Conservation (phyloP, 2,329 filamentous ascomycete species). For the Xylaria sp. region DNA sequence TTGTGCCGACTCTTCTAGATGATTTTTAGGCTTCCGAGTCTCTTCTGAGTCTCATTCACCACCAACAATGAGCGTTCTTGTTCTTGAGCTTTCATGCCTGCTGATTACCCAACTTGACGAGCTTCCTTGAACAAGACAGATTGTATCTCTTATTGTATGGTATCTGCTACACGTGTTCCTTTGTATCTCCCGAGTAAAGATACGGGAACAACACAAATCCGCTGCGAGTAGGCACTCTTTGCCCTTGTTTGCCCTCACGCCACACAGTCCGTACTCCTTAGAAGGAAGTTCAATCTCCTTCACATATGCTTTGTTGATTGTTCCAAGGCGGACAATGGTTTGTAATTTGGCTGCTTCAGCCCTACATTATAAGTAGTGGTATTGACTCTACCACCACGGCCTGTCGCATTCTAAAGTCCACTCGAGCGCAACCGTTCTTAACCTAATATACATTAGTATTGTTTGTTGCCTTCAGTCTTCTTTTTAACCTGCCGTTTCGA, state of each 20-base stretch:
- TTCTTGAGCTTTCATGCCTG: slow-evolving; percentile 5
- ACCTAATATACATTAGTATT: slow-evolving; percentile 11
- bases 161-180: neutral
- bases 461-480: slow-evolving; percentile 3
- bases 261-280: neutral
- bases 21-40: neutral
- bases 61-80: neutral
- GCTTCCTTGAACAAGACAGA: neutral
- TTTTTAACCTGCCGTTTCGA: slow-evolving; percentile 21
- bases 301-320: slow-evolving; percentile 5
- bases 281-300: slow-evolving; percentile 1
- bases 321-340: slow-evolving; percentile 34
- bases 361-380: slow-evolving; percentile 29
- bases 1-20: slow-evolving; percentile 2
- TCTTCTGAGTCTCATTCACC: slow-evolving; percentile 7
- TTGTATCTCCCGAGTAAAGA: neutral
- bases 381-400: slow-evolving; percentile 15
- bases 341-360: slow-evolving; percentile 34
- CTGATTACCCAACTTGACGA: slow-evolving; percentile 4
- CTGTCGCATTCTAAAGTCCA: slow-evolving; percentile 10
- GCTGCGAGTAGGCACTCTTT: neutral
- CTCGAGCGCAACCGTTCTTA: slow-evolving; percentile 1
- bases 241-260: neutral
- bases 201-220: slow-evolving; percentile 1
- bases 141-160: slow-evolving; percentile 13